Evolutionary conservation across 1,139 yeast species (phyloP).

Genomic region (Geotrichum europaeum): DNA sequence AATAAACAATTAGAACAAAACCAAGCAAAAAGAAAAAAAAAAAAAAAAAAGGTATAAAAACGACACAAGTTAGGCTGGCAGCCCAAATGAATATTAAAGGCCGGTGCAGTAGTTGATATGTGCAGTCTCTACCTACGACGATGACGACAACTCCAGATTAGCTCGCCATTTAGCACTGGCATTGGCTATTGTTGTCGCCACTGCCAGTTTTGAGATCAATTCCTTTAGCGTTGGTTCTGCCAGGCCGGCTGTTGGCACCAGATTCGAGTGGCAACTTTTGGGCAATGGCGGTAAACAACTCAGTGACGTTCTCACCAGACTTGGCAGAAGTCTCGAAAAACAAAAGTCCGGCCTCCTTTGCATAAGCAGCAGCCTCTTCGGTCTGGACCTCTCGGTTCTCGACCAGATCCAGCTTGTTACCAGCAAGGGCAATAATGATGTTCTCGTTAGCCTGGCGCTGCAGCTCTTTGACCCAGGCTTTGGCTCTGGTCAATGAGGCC

Average conservation of each 20-base stretch:
- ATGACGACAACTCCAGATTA: background rate
- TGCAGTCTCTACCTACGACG: background rate
- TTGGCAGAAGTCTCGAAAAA: conserved; percentile 95
- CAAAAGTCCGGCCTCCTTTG: conserved; percentile 67
- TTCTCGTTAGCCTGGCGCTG: conserved; percentile 84
- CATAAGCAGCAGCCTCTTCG: conserved; percentile 52
- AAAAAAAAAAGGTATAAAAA: background rate
- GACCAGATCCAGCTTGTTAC: conserved; percentile 67
- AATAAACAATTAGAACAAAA: background rate
- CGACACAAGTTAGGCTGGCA: background rate
- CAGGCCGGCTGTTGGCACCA: conserved; percentile 28
- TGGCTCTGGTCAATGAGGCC: conserved; percentile 74
- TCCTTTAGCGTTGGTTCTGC: conserved; percentile 31
- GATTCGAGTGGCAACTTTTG: conserved; percentile 36
- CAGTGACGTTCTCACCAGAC: conserved; percentile 75
- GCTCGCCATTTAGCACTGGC: conserved; percentile 7
- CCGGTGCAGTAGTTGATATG: background rate
- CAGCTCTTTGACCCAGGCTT: conserved; percentile 92
- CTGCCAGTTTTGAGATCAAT: conserved; percentile 9
- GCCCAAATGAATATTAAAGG: background rate
- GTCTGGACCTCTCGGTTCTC: conserved; percentile 48
- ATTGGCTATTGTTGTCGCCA: conserved; percentile 1
- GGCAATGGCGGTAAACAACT: conserved; percentile 78
- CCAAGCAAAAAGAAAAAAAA: background rate
- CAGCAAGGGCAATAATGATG: conserved; percentile 80